Evolutionary conservation across 805 yeast species (phyloP), one percentile per base, ranked within the genome.

Genomic region (Yueomyces sp.): DNA sequence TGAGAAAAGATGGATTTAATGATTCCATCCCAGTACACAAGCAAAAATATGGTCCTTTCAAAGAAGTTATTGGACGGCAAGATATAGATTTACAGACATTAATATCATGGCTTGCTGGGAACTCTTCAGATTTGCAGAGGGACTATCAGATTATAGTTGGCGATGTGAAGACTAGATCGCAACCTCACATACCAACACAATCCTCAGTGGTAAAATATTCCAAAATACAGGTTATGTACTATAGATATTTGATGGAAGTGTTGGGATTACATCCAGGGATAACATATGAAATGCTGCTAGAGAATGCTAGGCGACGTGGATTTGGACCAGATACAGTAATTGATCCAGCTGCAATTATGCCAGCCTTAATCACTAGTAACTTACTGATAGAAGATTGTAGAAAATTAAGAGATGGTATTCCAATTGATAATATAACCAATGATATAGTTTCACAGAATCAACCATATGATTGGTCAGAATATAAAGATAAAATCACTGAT

Each of bases 141-240:
- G 29, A 44, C 5, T 54, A 47, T 33, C 52, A 59, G 29, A 46
- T 74, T 26, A 45, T 59, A 6, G 63, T 73, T 2, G 64, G 67
- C 43, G 92, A 82, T 58, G 72, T 81, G 28, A 82, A 82, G 57
- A 81, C 88, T 1, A 64, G 88, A 43, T 53, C 64, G 0, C 52
- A 52, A 38, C 64, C 61, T 37, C 51, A 49, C 1, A 46, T 72
- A 1, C 87, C 88, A 0, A 40, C 49, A 0, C 81, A 76, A 48
- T 51, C 58, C 1, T 67, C 74, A 9, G 80, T 77, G 1, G 46
- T 74, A 11, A 53, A 60, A 3, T 65, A 72, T 4, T 70, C 83
- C 2, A 70, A 71, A 51, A 46, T 68, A n/a, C 92, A 83, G 61
- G 77, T 79, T 3, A 68, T 69, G 60, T 71, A 77, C 49, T 83